Evolutionary conservation across 805 yeast genomes (phyloP).

Genomic region (Candida xyloterini): DNA sequence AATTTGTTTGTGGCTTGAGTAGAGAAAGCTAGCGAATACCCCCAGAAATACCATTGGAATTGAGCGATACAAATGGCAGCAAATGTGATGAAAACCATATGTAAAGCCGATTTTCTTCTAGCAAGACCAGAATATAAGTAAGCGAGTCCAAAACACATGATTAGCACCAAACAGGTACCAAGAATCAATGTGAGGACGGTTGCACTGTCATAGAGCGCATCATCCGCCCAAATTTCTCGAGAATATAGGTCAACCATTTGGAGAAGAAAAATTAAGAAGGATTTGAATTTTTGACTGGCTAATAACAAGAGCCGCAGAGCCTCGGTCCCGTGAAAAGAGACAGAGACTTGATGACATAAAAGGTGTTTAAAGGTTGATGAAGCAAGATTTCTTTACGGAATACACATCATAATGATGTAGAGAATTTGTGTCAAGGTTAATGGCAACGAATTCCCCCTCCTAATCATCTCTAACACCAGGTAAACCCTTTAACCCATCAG

Average conservation of each 20-base stretch:
- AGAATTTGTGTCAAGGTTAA: too few relatives aligned
- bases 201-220: constrained; percentile 40
- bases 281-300: constrained; percentile 4
- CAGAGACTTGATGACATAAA: too few relatives aligned
- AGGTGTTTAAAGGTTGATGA: too few relatives aligned
- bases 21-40: constrained; percentile 89
- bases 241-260: constrained; percentile 12
- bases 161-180: constrained; percentile 70
- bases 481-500: not conserved
- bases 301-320: constrained; percentile 5
- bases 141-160: constrained; percentile 95
- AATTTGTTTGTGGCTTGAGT: constrained; percentile 75
- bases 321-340: not conserved
- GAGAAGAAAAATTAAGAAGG: not conserved
- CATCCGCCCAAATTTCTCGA: constrained; percentile 27
- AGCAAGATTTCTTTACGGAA: not conserved
- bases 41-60: constrained; percentile 98
- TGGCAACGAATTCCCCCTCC: not conserved
- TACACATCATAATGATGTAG: too few relatives aligned
- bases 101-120: constrained; percentile 83
- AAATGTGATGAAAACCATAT: constrained; percentile 78
- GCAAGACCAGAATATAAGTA: constrained; percentile 90
- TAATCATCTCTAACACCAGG: not conserved
- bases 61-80: constrained; percentile 59
- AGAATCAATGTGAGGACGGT: constrained; percentile 50